Percentiles rank a stretch among this genome's conserved stretches.
These are phyloP conservation scores for Malassezia equina DNA, from an alignment of 1,284 basidiomycete species.

Conservation along the genomic window DNA sequence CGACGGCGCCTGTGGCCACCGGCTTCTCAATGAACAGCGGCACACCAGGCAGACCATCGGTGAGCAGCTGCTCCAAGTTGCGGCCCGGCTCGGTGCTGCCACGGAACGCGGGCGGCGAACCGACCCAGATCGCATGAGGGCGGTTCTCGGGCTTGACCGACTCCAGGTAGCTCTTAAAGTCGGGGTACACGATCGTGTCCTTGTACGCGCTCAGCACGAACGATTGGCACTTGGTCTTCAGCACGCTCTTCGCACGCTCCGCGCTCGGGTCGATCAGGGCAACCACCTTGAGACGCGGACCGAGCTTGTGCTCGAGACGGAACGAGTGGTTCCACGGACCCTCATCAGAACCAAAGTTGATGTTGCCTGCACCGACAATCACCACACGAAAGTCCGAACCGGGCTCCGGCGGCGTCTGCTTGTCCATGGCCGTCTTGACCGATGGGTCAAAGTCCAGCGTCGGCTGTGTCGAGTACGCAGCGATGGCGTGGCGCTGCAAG, in stretches of 20 bases:
- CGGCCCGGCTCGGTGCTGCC: constrained; percentile 53
- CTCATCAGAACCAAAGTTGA: constrained; percentile 45
- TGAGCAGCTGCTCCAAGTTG: constrained; percentile 79
- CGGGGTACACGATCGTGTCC: constrained; percentile 76
- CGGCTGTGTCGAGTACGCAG: constrained; percentile 2
- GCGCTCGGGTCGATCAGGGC: constrained; percentile 84
- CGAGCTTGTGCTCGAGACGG: constrained; percentile 61
- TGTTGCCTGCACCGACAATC: constrained; percentile 45
- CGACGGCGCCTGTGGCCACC: constrained; percentile 68
- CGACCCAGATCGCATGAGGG: constrained; percentile 69
- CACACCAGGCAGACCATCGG: constrained; percentile 62
- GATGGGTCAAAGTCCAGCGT: constrained; percentile 35
- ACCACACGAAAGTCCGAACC: constrained; percentile 46
- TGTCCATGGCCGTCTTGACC: constrained; percentile 43
- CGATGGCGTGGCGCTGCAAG: not conserved
- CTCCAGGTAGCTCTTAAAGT: constrained; percentile 71
- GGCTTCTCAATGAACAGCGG: constrained; percentile 95
- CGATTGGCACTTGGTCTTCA: constrained; percentile 80
- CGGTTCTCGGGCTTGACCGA: constrained; percentile 54
- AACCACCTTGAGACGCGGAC: constrained; percentile 86
- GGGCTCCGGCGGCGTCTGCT: constrained; percentile 42
- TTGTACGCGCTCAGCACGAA: constrained; percentile 90
- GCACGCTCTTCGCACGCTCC: constrained; percentile 68
- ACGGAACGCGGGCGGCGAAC: constrained; percentile 85
- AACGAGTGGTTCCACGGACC: constrained; percentile 48